Percentiles rank a stretch among this genome's conserved stretches.
These are phyloP conservation scores for Hypoxylon rickii DNA, from an alignment of 495 filamentous ascomycete genomes.

Conservation along the genomic window DNA sequence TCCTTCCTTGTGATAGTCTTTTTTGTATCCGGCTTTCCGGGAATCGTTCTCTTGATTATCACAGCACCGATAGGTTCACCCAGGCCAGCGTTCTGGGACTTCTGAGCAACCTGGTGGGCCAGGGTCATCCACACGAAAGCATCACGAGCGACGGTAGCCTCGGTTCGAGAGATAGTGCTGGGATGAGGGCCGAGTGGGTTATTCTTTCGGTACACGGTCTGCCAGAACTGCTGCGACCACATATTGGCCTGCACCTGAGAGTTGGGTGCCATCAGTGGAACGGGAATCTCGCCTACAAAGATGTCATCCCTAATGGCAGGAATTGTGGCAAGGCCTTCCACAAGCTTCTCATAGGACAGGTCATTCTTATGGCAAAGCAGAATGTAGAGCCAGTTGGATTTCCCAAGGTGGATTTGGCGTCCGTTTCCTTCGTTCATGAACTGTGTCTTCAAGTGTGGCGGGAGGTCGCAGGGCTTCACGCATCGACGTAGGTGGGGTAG, in stretches of 20 bases:
- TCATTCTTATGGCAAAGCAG: conserved; percentile 48
- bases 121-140: conserved; percentile 68
- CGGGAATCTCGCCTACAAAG: conserved; percentile 55
- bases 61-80: conserved; percentile 80
- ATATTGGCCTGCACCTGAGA: conserved; percentile 72
- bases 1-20: conserved; percentile 34
- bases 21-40: conserved; percentile 43
- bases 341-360: conserved; percentile 46
- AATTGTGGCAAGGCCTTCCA: conserved; percentile 37
- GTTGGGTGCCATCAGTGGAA: conserved; percentile 77
- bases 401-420: conserved; percentile 50
- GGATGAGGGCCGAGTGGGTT: conserved; percentile 79
- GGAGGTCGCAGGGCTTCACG: conserved; percentile 71
- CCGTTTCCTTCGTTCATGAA: conserved; percentile 54
- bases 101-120: conserved; percentile 64
- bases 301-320: conserved; percentile 52
- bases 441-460: conserved; percentile 52
- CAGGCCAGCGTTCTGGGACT: conserved; percentile 57
- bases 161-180: conserved; percentile 57
- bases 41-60: conserved; percentile 64
- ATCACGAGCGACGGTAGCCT: conserved; percentile 61
- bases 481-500: conserved; percentile 82
- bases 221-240: conserved; percentile 85
- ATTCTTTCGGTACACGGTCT: conserved; percentile 80
- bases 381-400: conserved; percentile 55